Conservation (phyloP, 768 basidiomycete species). For the Pleurotus tuoliensis region DNA sequence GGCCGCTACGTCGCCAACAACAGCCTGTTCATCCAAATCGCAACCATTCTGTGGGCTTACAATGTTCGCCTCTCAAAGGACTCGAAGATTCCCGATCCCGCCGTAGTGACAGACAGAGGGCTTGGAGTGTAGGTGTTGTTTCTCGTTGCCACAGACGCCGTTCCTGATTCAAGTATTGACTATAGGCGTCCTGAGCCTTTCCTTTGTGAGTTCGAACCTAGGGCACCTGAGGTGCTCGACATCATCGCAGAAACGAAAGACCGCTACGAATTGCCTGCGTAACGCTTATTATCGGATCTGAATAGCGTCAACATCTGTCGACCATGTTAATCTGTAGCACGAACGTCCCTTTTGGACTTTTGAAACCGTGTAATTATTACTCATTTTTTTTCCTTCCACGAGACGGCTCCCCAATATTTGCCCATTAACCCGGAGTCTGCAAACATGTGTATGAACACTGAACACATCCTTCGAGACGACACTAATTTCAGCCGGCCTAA, state of each 20-base stretch:
- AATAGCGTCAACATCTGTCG: no score
- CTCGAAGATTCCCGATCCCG: conserved; percentile 8
- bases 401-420: no score
- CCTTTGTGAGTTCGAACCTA: background rate
- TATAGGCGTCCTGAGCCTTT: conserved; percentile 6
- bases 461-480: no score
- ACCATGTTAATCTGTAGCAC: no score
- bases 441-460: no score
- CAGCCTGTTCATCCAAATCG: conserved; percentile 29
- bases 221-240: background rate
- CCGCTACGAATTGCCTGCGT: background rate
- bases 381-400: no score
- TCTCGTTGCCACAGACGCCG: background rate
- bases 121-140: background rate
- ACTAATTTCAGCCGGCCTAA: no score
- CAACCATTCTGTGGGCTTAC: conserved; percentile 32
- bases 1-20: conserved; percentile 31
- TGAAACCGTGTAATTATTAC: no score
- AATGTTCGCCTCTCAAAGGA: conserved; percentile 22
- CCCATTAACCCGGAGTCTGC: no score
- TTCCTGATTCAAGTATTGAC: background rate
- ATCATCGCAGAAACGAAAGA: conserved; percentile 2
- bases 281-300: background rate
- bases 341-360: no score
- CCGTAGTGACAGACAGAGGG: background rate